Percentiles rank a stretch among this genome's conserved stretches.
phyloP scores from a whole-genome alignment of 2,329 filamentous ascomycete genomes.

The Talaromyces rugulosus region DNA sequence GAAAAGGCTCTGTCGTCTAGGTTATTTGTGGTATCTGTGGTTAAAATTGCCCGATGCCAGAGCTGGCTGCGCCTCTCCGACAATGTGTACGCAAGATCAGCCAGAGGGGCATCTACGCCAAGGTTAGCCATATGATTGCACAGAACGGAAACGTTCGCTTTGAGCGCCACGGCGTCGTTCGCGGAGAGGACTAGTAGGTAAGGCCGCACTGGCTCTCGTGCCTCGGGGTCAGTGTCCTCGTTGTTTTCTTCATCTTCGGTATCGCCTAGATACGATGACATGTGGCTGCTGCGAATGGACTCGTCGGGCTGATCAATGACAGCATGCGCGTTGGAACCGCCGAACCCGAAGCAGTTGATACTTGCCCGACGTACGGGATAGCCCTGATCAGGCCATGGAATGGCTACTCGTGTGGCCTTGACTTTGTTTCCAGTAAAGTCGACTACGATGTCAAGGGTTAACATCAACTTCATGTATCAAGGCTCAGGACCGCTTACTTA shows the following conservation, averaged over 20 bases:
- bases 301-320: conserved; percentile 17
- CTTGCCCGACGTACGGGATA: conserved; percentile 13
- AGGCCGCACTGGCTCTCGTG: too few species aligned
- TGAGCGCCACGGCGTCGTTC: not conserved
- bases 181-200: not conserved
- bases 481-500: too few species aligned
- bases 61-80: not conserved
- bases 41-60: not conserved
- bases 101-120: too few species aligned
- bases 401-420: conserved; percentile 15
- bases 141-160: too few species aligned
- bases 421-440: conserved; percentile 21
- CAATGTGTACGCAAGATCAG: conserved; percentile 1
- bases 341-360: conserved; percentile 45
- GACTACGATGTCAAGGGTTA: too few species aligned
- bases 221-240: too few species aligned
- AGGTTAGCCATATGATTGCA: too few species aligned
- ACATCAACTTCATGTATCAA: too few species aligned
- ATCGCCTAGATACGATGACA: too few species aligned
- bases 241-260: too few species aligned
- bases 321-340: conserved; percentile 32
- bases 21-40: not conserved
- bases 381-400: conserved; percentile 16
- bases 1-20: not conserved
- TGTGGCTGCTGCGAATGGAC: too few species aligned